Conservation (phyloP, 1,139 yeast species). For the Hemisphaericaspora lyxosophila region DNA sequence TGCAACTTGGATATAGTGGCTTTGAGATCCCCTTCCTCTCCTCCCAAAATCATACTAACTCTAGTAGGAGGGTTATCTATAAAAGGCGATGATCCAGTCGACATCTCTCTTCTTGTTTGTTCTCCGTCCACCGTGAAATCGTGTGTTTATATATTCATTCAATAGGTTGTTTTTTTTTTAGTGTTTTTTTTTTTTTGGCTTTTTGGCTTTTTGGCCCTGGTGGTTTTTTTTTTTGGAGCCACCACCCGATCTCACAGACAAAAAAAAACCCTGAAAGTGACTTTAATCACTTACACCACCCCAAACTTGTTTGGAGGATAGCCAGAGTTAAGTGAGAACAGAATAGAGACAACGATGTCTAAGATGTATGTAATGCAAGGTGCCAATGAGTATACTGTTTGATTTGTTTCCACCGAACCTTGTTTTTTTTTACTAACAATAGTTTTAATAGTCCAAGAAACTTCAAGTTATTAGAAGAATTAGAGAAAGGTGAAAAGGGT, state of each 20-base stretch:
- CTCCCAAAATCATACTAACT: neutral
- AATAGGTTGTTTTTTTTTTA: too few species aligned
- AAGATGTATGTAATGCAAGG: conserved; percentile 46
- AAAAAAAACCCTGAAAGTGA: too few species aligned
- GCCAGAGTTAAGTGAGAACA: neutral
- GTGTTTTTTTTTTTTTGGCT: neutral
- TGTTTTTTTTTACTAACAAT: too few species aligned
- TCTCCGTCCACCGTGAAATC: too few species aligned
- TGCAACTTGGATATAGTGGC: conserved; percentile 27
- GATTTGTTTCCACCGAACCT: too few species aligned
- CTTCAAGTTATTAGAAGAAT: conserved; percentile 88
- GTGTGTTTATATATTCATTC: too few species aligned
- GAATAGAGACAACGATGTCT: conserved; percentile 28
- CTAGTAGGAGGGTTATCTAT: conserved; percentile 15
- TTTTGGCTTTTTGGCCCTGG: neutral
- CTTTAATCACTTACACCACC: too few species aligned
- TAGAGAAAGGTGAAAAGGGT: conserved; percentile 98
- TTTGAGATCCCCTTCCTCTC: conserved; percentile 11
- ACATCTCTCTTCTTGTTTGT: conserved; percentile 1
- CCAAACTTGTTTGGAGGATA: too few species aligned
- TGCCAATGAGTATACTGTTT: too few species aligned
- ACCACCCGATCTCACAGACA: too few species aligned
- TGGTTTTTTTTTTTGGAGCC: neutral
- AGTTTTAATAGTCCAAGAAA: conserved; percentile 69
- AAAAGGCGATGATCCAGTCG: conserved; percentile 19